Percentiles rank a stretch among this genome's conserved stretches.
Conservation (phyloP, 2,329 filamentous ascomycete species). For the Fusarium sp. region DNA sequence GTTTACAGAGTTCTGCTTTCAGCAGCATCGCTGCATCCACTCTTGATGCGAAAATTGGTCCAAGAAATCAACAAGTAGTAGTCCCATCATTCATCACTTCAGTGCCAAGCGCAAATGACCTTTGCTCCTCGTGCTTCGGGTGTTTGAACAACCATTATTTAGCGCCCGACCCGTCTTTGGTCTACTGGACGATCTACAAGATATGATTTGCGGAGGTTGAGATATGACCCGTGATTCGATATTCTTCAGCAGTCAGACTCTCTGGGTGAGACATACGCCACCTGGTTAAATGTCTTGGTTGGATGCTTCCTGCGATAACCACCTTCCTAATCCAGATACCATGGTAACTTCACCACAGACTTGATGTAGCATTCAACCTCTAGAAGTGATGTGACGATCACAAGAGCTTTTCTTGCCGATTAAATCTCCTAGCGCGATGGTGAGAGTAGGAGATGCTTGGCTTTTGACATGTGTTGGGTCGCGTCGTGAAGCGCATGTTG, state of each 20-base stretch:
- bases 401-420: not conserved
- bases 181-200: too few relatives aligned
- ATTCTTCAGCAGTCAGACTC: not conserved
- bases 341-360: not conserved
- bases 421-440: not conserved
- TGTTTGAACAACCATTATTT: not conserved
- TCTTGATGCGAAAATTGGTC: too few relatives aligned
- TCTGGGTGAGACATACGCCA: slow-evolving; percentile 22
- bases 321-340: slow-evolving; percentile 20
- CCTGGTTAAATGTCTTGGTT: slow-evolving; percentile 20
- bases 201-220: not conserved
- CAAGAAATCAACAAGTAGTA: too few relatives aligned
- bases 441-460: not conserved
- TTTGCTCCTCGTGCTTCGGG: not conserved
- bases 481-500: too few relatives aligned
- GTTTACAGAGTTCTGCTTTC: too few relatives aligned
- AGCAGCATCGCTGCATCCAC: too few relatives aligned
- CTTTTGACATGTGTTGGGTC: too few relatives aligned
- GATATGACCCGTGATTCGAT: not conserved
- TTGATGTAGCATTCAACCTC: slow-evolving; percentile 14
- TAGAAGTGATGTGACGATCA: not conserved
- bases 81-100: not conserved
- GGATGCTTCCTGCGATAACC: not conserved
- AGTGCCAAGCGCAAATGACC: not conserved
- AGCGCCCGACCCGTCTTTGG: not conserved